A percentile compares a stretch with the other conserved stretches of the same genome.
Evolutionary conservation across 2,329 filamentous ascomycete genomes (phyloP).

Genomic region (Fusarium sp.): DNA sequence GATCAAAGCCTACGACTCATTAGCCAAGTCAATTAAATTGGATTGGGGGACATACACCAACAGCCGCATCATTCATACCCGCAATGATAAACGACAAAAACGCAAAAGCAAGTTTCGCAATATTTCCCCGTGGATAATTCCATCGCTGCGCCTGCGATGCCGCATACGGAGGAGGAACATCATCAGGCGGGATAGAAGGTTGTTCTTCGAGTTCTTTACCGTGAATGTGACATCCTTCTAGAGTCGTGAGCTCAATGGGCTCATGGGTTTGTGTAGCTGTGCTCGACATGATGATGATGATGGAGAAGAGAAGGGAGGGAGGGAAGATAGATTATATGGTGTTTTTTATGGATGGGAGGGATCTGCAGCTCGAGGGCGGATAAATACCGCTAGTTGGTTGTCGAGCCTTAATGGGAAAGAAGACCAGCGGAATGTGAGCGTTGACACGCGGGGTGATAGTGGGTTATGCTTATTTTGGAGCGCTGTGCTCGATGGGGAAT

Average conservation of each 20-base stretch:
- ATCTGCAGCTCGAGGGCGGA: not conserved
- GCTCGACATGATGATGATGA: constrained; percentile 19
- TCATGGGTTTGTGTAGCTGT: constrained; percentile 21
- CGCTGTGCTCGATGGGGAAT: not conserved
- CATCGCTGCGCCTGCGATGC: constrained; percentile 50
- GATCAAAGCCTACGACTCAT: constrained; percentile 38
- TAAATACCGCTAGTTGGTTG: constrained; percentile 5
- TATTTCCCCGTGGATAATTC: constrained; percentile 53
- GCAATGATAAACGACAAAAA: constrained; percentile 71
- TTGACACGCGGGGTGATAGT: not conserved
- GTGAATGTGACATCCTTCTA: not conserved
- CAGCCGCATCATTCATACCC: constrained; percentile 73
- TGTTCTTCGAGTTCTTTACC: constrained; percentile 23
- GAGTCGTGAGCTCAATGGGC: constrained; percentile 20
- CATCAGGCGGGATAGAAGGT: not conserved
- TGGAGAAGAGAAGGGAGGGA: no score
- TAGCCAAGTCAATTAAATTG: not conserved
- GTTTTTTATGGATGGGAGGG: not conserved
- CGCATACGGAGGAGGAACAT: constrained; percentile 46
- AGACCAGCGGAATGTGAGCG: not conserved
- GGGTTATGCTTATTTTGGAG: constrained; percentile 1
- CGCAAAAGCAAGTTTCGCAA: constrained; percentile 54
- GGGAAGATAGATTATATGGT: not conserved
- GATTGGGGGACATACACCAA: constrained; percentile 59
- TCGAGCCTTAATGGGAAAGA: not conserved